Percentiles rank a stretch among this genome's conserved stretches.
Evolutionary conservation across 257 asterid species (phyloP).

Genomic region (Fraxinus pennsylvanica): DNA sequence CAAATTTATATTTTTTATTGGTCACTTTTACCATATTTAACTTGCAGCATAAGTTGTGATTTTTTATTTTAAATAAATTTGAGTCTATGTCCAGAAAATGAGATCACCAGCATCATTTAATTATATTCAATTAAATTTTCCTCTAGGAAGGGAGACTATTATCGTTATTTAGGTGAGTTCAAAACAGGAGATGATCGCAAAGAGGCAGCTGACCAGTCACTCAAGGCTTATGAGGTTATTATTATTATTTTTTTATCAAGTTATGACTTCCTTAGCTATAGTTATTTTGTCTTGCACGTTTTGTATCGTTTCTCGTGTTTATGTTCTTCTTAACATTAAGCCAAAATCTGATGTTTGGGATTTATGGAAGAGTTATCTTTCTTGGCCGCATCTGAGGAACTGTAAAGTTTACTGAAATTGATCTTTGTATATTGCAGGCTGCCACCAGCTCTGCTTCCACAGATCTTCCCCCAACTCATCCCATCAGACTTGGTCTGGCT

Average conservation of each 20-base stretch:
- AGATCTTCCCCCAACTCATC: constrained; percentile 76
- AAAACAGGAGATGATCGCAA: constrained; percentile 55
- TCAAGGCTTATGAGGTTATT: constrained; percentile 59
- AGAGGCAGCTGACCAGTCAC: constrained; percentile 59
- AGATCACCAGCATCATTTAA: neutral
- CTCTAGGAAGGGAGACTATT: constrained; percentile 66
- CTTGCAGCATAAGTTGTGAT: too few species aligned
- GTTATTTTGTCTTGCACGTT: neutral
- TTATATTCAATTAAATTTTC: neutral
- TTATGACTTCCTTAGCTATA: neutral
- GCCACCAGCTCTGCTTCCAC: constrained; percentile 63
- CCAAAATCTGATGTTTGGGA: neutral
- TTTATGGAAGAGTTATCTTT: neutral
- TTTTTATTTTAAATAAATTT: too few species aligned
- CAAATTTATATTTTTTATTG: too few species aligned
- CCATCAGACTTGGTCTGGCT: constrained; percentile 74
- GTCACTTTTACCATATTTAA: too few species aligned
- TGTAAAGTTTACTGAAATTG: neutral
- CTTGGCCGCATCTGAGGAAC: neutral
- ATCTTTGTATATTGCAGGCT: constrained; percentile 49
- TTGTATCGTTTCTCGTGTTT: neutral
- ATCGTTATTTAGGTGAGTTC: constrained; percentile 61
- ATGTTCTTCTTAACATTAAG: neutral
- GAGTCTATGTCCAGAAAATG: neutral
- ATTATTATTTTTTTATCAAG: neutral